A percentile compares a stretch with the other conserved stretches of the same genome.
These are phyloP conservation scores for Apiospora rasikravindrae DNA, from an alignment of 2,329 filamentous ascomycete genomes.

Conservation along the genomic window DNA sequence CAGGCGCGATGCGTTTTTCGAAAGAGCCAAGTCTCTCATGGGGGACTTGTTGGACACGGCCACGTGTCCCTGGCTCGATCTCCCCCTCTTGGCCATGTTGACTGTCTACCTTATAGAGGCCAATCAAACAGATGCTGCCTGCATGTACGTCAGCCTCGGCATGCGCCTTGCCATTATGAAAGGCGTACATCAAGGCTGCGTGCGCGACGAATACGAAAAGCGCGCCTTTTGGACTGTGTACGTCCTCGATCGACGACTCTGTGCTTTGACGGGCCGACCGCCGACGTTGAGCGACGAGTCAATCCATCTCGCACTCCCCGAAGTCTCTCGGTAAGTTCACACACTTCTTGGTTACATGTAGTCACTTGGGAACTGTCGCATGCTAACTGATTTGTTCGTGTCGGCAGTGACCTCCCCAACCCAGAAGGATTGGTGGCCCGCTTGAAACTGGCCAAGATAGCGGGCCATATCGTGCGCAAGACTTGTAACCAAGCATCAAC, in stretches of 20 bases:
- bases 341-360: not conserved
- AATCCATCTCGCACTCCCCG: conserved; percentile 49
- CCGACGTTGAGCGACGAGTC: conserved; percentile 53
- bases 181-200: conserved; percentile 51
- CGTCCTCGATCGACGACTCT: conserved; percentile 54
- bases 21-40: conserved; percentile 48
- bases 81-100: conserved; percentile 52
- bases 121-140: conserved; percentile 54
- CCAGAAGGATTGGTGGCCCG: conserved; percentile 51
- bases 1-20: conserved; percentile 51
- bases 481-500: conserved; percentile 46
- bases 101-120: conserved; percentile 55
- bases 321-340: conserved; percentile 45
- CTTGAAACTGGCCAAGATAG: conserved; percentile 53
- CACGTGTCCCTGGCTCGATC: conserved; percentile 47
- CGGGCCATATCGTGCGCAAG: conserved; percentile 53
- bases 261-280: conserved; percentile 56
- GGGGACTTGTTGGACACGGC: conserved; percentile 54
- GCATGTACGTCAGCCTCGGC: conserved; percentile 51
- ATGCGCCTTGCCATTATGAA: conserved; percentile 55
- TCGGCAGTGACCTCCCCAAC: conserved; percentile 47
- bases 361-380: not conserved
- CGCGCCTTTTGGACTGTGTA: conserved; percentile 59
- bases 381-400: conserved; percentile 19
- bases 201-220: conserved; percentile 49